These are phyloP conservation scores for Microdochium nivale DNA, from an alignment of 2,329 filamentous ascomycete species.

Conservation along the genomic window DNA sequence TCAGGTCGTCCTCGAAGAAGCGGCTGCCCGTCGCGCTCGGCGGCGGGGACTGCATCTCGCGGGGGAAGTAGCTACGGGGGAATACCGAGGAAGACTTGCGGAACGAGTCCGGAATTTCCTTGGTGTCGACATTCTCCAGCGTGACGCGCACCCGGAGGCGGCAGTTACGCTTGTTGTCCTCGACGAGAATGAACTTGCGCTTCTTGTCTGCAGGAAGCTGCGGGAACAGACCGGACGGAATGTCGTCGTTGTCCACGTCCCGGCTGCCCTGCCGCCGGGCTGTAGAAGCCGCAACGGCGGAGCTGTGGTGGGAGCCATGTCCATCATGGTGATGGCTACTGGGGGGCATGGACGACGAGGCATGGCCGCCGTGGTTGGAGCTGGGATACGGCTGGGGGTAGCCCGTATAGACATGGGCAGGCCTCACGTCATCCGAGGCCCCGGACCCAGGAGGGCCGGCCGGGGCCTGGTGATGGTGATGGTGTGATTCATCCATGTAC, in stretches of 20 bases:
- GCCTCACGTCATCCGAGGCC: conserved; percentile 47
- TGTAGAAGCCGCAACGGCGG: conserved; percentile 22
- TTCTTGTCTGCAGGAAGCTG: conserved; percentile 84
- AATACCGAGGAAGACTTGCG: conserved; percentile 84
- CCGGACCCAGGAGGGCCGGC: conserved; percentile 32
- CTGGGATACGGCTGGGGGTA: conserved; percentile 25
- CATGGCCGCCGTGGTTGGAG: conserved; percentile 20
- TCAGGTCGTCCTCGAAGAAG: conserved; percentile 61
- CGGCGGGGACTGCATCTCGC: conserved; percentile 84
- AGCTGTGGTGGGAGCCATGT: conserved; percentile 25
- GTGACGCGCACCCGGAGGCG: conserved; percentile 84
- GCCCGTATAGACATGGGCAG: conserved; percentile 26
- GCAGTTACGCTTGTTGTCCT: conserved; percentile 73
- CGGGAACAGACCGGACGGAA: conserved; percentile 66
- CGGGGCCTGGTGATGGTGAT: conserved; percentile 57
- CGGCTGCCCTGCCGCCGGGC: conserved; percentile 13
- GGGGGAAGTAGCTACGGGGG: conserved; percentile 83
- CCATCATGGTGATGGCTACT: conserved; percentile 21
- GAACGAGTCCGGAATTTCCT: conserved; percentile 93
- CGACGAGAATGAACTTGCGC: conserved; percentile 93
- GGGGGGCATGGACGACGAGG: conserved; percentile 27
- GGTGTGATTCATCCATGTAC: conserved; percentile 55
- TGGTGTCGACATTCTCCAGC: conserved; percentile 87
- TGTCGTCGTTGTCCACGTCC: conserved; percentile 43
- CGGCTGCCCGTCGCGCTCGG: conserved; percentile 65